phyloP scores from a whole-genome alignment of 2,329 filamentous ascomycete genomes.

The Scedosporium apiospermum region DNA sequence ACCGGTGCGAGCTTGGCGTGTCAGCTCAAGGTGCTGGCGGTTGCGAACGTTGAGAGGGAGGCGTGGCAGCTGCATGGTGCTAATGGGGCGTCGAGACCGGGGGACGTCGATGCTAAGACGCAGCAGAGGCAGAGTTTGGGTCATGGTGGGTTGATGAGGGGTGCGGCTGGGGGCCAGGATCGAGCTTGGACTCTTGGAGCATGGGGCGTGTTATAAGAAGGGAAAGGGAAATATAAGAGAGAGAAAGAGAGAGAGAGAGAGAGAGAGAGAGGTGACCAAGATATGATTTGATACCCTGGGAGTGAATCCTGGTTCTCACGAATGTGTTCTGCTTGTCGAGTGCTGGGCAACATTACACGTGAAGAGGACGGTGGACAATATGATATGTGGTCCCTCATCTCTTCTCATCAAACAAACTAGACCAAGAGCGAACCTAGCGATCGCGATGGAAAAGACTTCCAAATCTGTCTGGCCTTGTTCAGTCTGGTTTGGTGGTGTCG shows the following conservation, averaged over 20 bases:
- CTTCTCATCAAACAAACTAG: too few relatives aligned
- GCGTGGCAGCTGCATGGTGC: slow-evolving; percentile 60
- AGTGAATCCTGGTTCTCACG: background rate
- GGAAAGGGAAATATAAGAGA: background rate
- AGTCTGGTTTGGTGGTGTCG: background rate
- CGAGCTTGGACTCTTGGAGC: background rate
- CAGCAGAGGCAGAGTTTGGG: slow-evolving; percentile 58
- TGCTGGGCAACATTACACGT: background rate
- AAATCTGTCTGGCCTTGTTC: background rate
- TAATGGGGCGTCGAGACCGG: slow-evolving; percentile 48
- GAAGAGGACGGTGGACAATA: background rate
- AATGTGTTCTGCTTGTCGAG: background rate
- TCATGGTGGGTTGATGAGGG: slow-evolving; percentile 32
- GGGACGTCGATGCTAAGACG: slow-evolving; percentile 48
- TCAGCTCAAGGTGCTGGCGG: slow-evolving; percentile 57
- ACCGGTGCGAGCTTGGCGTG: slow-evolving; percentile 62
- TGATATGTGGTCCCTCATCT: too few relatives aligned
- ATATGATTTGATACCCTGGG: background rate
- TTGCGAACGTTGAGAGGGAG: slow-evolving; percentile 63
- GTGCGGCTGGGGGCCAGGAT: background rate
- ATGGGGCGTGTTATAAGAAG: slow-evolving; percentile 1
- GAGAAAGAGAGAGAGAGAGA: background rate
- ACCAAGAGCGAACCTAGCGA: too few relatives aligned
- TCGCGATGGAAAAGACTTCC: background rate
- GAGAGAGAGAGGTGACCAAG: background rate